These are phyloP conservation scores for Fusarium euwallaceae DNA, from an alignment of 2,329 filamentous ascomycete species.

Conservation along the genomic window DNA sequence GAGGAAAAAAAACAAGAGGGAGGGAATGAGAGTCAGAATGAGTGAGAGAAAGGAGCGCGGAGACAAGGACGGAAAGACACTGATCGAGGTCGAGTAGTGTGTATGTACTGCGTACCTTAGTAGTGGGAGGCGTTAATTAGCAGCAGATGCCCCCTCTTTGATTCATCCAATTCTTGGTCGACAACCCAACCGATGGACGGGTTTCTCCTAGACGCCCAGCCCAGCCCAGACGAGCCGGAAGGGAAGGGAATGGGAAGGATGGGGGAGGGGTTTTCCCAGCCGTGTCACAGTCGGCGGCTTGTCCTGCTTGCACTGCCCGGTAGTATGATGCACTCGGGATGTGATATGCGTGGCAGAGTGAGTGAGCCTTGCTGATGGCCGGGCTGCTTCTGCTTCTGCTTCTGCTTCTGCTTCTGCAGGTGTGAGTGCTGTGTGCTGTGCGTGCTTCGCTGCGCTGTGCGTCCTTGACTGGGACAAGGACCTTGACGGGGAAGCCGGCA, in stretches of 20 bases:
- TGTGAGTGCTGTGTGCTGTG: slow-evolving; percentile 9
- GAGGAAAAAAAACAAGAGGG: slow-evolving; percentile 5
- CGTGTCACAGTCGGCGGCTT: not conserved
- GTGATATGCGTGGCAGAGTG: slow-evolving; percentile 3
- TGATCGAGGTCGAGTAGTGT: not conserved
- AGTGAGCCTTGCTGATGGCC: slow-evolving; percentile 11
- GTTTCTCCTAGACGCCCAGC: slow-evolving; percentile 12
- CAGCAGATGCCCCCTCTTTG: slow-evolving; percentile 22
- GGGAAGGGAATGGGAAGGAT: not conserved
- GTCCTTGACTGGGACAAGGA: slow-evolving; percentile 9
- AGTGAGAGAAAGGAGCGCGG: slow-evolving; percentile 4
- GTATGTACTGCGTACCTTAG: not conserved
- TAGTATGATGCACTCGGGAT: slow-evolving; percentile 5
- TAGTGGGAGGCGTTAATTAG: slow-evolving; percentile 44
- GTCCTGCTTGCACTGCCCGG: slow-evolving; percentile 5
- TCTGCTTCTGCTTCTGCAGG: not conserved
- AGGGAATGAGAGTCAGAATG: slow-evolving; percentile 9
- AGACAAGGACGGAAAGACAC: slow-evolving; percentile 12
- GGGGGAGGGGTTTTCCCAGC: not conserved
- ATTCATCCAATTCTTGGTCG: slow-evolving; percentile 5
- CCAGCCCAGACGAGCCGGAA: not conserved
- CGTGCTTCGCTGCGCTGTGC: slow-evolving; percentile 18
- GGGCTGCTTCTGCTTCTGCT: not conserved
- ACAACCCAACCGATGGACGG: not conserved
- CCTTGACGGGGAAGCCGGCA: slow-evolving; percentile 1